phyloP scores from a whole-genome alignment of 306 rosid genomes.

The Begonia peltatifolia region DNA sequence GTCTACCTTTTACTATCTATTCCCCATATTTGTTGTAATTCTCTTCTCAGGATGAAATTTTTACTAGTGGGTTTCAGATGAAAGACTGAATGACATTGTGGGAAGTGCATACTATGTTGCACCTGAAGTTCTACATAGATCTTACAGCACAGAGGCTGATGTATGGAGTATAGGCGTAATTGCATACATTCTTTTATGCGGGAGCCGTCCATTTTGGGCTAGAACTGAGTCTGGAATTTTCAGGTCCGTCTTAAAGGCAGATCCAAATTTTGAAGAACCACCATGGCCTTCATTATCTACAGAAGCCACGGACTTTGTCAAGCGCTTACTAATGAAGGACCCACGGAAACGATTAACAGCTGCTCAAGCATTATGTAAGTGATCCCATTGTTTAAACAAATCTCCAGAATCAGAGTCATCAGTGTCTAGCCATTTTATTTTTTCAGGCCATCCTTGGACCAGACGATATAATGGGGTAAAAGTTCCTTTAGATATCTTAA shows the following conservation, averaged over 20 bases:
- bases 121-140: constrained; percentile 95
- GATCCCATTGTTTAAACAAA: constrained; percentile 1
- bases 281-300: constrained; percentile 88
- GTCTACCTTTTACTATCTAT: constrained; percentile 8
- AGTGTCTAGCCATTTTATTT: constrained; percentile 13
- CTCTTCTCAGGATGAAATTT: neutral
- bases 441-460: constrained; percentile 97
- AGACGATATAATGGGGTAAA: constrained; percentile 48
- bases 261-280: constrained; percentile 83
- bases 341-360: constrained; percentile 94
- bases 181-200: constrained; percentile 93
- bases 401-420: neutral
- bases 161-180: constrained; percentile 97
- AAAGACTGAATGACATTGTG: constrained; percentile 93
- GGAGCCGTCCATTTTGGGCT: constrained; percentile 99
- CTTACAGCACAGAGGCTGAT: constrained; percentile 91
- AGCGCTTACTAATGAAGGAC: constrained; percentile 77
- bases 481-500: constrained; percentile 74
- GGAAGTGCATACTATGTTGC: constrained; percentile 99
- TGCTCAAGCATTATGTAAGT: constrained; percentile 86
- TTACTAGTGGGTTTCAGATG: constrained; percentile 40
- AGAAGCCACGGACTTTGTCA: constrained; percentile 93
- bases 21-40: neutral
- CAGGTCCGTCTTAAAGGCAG: constrained; percentile 88
- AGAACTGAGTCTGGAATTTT: constrained; percentile 95